A percentile compares a stretch with the other conserved stretches of the same genome.
Conservation (phyloP, 1,284 basidiomycete genomes). For the Salmacisia buchloeana region DNA sequence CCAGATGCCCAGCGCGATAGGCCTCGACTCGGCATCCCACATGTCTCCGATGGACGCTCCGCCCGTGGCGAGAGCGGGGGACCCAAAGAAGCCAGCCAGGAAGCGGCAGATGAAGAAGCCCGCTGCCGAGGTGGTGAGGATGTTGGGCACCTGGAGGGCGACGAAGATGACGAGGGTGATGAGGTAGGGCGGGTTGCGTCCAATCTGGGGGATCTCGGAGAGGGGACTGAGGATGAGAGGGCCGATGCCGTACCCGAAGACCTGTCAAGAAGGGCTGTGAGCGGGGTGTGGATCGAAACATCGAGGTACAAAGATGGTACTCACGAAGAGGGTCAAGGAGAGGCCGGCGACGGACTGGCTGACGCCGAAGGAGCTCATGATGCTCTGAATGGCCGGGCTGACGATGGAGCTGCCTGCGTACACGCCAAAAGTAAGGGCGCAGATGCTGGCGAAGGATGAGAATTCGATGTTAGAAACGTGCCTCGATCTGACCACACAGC, state of each 20-base stretch:
- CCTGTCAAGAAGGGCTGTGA: constrained; percentile 9
- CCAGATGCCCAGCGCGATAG: constrained; percentile 21
- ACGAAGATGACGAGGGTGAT: constrained; percentile 19
- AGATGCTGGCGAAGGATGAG: constrained; percentile 21
- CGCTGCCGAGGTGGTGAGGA: constrained; percentile 20
- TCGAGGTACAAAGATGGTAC: not conserved
- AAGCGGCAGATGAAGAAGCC: constrained; percentile 36
- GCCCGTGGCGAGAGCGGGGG: constrained; percentile 34
- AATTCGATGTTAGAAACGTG: not conserved
- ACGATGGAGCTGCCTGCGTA: constrained; percentile 61
- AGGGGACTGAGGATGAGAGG: constrained; percentile 47
- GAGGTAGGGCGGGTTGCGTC: constrained; percentile 56
- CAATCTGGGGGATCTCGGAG: constrained; percentile 47
- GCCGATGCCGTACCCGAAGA: constrained; percentile 31
- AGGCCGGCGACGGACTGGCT: not conserved
- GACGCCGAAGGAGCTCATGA: not conserved
- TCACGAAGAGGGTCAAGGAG: constrained; percentile 11
- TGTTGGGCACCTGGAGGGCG: constrained; percentile 27
- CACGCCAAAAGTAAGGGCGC: constrained; percentile 54
- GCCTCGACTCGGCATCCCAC: constrained; percentile 13
- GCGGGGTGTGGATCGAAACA: not conserved
- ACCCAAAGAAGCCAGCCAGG: constrained; percentile 33
- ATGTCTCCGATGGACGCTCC: constrained; percentile 38
- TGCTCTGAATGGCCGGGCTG: constrained; percentile 56
- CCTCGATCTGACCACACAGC: not conserved